Evolutionary conservation across 208 protist species (phyloP).

Genomic region (Blechomonas ayalai): DNA sequence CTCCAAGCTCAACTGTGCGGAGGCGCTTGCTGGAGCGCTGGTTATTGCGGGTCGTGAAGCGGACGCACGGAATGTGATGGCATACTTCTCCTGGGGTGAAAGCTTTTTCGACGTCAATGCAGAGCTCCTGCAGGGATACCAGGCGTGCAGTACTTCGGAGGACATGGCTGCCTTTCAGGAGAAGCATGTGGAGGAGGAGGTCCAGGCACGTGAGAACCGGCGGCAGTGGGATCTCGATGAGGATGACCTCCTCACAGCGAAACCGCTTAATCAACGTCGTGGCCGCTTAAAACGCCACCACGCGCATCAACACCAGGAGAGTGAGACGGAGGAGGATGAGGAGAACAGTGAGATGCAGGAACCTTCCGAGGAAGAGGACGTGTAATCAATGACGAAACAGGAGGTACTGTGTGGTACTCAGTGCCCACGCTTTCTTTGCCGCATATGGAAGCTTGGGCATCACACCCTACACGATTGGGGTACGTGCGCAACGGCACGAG

Average conservation of each 20-base stretch:
- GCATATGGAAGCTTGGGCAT: no score
- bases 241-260: conserved; percentile 34
- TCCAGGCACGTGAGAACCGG: conserved; percentile 25
- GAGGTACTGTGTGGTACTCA: no score
- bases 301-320: background rate
- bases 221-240: conserved; percentile 44
- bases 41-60: conserved; percentile 92
- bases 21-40: conserved; percentile 94
- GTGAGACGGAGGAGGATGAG: conserved; percentile 15
- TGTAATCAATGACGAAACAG: no score
- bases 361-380: conserved; percentile 13
- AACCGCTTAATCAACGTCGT: conserved; percentile 41
- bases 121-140: conserved; percentile 90
- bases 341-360: conserved; percentile 15
- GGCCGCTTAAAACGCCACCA: conserved; percentile 37
- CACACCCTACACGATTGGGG: no score
- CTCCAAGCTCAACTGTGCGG: conserved; percentile 96
- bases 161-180: conserved; percentile 72
- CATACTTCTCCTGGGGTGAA: conserved; percentile 96
- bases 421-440: no score
- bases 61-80: conserved; percentile 88
- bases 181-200: conserved; percentile 29
- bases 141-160: conserved; percentile 34
- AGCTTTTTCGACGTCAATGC: conserved; percentile 95
- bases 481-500: no score